These are phyloP conservation scores for Xanthoconium separans DNA, from an alignment of 1,284 basidiomycete species.

Conservation along the genomic window DNA sequence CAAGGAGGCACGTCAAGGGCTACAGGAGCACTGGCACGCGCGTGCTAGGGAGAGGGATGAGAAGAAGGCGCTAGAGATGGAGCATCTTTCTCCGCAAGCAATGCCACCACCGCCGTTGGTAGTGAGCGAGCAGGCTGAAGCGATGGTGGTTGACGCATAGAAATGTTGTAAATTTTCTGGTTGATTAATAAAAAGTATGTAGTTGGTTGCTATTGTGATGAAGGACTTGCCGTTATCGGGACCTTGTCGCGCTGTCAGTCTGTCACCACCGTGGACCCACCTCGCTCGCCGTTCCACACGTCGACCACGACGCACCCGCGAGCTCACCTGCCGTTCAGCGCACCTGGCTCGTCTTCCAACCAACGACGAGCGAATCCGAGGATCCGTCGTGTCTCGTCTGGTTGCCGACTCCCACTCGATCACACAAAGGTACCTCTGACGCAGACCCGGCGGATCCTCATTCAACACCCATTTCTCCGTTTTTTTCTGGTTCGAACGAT, in stretches of 20 bases:
- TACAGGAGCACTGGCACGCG: slow-evolving; percentile 39
- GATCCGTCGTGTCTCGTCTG: slow-evolving; percentile 51
- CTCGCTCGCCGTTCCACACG: slow-evolving; percentile 17
- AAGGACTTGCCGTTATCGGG: slow-evolving; percentile 23
- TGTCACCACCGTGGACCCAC: slow-evolving; percentile 3
- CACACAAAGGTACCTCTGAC: slow-evolving; percentile 42
- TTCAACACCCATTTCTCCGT: slow-evolving; percentile 13
- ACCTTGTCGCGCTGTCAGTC: neutral
- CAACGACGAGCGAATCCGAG: slow-evolving; percentile 21
- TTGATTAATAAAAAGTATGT: neutral
- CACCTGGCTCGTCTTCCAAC: slow-evolving; percentile 1
- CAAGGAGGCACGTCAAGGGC: slow-evolving; percentile 40
- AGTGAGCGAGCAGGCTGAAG: slow-evolving; percentile 10
- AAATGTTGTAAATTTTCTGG: neutral
- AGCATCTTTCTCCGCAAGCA: slow-evolving; percentile 18
- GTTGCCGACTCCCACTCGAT: slow-evolving; percentile 36
- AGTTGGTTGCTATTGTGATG: slow-evolving; percentile 16
- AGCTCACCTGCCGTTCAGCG: neutral
- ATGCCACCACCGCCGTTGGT: neutral
- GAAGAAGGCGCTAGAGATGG: slow-evolving; percentile 35
- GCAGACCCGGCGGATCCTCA: slow-evolving; percentile 55
- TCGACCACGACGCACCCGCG: slow-evolving; percentile 11
- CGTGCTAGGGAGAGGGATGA: slow-evolving; percentile 36
- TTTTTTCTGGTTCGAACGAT: slow-evolving; percentile 8
- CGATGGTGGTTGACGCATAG: slow-evolving; percentile 40